phyloP scores from a whole-genome alignment of 1,139 yeast genomes.

The Sugiyamaella novakii region DNA sequence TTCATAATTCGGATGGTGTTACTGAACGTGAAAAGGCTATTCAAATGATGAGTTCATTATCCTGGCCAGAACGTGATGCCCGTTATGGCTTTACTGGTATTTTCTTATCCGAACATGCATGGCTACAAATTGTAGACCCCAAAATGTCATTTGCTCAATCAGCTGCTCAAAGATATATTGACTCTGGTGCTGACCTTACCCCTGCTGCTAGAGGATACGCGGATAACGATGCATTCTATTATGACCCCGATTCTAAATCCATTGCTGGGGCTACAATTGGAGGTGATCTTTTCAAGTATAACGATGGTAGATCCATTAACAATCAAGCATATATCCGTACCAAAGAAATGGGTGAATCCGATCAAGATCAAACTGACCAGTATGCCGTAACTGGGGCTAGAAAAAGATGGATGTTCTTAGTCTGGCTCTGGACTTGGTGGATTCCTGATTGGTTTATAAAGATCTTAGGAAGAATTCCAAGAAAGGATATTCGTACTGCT shows the following conservation, averaged over 20 bases:
- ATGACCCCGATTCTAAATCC: slow-evolving; percentile 42
- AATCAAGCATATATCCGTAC: slow-evolving; percentile 38
- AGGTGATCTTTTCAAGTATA: slow-evolving; percentile 45
- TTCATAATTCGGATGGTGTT: slow-evolving; percentile 18
- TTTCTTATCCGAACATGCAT: slow-evolving; percentile 46
- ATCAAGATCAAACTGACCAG: slow-evolving; percentile 42
- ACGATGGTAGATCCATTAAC: slow-evolving; percentile 36
- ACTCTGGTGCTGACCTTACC: slow-evolving; percentile 31
- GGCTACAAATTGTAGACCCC: slow-evolving; percentile 47
- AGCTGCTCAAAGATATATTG: slow-evolving; percentile 35
- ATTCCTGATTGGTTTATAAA: slow-evolving; percentile 44
- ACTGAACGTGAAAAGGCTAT: slow-evolving; percentile 43
- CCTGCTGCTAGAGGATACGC: slow-evolving; percentile 29
- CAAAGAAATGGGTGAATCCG: slow-evolving; percentile 39
- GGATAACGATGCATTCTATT: slow-evolving; percentile 38
- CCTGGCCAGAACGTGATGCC: slow-evolving; percentile 46
- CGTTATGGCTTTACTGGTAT: slow-evolving; percentile 47
- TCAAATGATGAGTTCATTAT: slow-evolving; percentile 36
- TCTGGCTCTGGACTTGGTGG: slow-evolving; percentile 46
- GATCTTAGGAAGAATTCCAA: slow-evolving; percentile 38
- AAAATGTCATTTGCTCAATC: slow-evolving; percentile 41
- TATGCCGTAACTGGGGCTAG: slow-evolving; percentile 36
- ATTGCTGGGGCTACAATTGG: slow-evolving; percentile 40
- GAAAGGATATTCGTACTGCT: slow-evolving; percentile 45
- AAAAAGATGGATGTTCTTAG: slow-evolving; percentile 44